phyloP scores from a whole-genome alignment of 768 basidiomycete genomes.

The Amanita brunnescens region DNA sequence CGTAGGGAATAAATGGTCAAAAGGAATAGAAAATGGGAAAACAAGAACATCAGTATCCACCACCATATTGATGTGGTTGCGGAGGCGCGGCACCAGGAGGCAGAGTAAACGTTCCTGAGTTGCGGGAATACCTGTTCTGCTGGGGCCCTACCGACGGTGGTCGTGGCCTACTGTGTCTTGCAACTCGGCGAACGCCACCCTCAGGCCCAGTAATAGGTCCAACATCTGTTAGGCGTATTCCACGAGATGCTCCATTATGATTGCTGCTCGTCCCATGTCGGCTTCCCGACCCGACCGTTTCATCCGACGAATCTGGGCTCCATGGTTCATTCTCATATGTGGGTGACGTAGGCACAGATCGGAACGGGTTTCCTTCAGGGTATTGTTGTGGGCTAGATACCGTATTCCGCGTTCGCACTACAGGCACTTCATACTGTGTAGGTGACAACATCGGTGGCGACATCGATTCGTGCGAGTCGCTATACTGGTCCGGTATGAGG shows the following conservation, averaged over 20 bases:
- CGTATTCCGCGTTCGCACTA: constrained; percentile 8
- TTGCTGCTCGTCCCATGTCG: constrained; percentile 25
- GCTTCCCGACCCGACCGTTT: constrained; percentile 23
- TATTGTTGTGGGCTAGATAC: constrained; percentile 23
- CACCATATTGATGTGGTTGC: constrained; percentile 25
- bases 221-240: constrained; percentile 71
- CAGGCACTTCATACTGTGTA: constrained; percentile 19
- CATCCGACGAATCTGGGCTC: constrained; percentile 26
- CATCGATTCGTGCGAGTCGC: constrained; percentile 26
- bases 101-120: constrained; percentile 40
- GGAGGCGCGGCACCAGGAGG: constrained; percentile 75
- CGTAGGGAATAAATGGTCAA: background rate
- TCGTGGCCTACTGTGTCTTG: constrained; percentile 41
- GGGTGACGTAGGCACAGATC: constrained; percentile 33
- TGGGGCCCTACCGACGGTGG: constrained; percentile 51
- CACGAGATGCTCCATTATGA: constrained; percentile 35
- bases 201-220: constrained; percentile 78
- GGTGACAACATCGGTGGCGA: constrained; percentile 21
- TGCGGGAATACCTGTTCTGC: constrained; percentile 67
- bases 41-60: constrained; percentile 3
- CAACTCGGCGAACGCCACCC: constrained; percentile 65
- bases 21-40: background rate
- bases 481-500: constrained; percentile 32
- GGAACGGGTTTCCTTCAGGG: constrained; percentile 47
- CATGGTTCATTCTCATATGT: constrained; percentile 26